Conservation (phyloP, 768 basidiomycete species). For the Boletus eberwhitei region DNA sequence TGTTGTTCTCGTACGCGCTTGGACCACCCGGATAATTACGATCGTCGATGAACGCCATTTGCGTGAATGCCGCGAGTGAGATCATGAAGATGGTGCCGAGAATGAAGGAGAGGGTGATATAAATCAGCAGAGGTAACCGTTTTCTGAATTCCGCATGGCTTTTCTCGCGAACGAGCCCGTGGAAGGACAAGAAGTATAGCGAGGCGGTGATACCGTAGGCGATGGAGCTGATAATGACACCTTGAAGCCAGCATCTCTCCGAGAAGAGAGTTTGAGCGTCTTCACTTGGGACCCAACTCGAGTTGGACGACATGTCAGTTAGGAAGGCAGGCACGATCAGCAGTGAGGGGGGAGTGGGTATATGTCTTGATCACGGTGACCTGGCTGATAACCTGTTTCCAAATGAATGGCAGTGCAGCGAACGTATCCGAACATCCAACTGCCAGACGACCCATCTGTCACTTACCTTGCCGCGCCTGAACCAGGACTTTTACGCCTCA, state of each 20-base stretch:
- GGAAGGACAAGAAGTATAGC: constrained; percentile 5
- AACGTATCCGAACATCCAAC: background rate
- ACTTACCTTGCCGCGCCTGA: background rate
- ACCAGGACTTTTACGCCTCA: too few relatives aligned
- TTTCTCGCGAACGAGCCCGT: background rate
- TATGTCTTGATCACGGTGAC: background rate
- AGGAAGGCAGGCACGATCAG: background rate
- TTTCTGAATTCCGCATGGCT: constrained; percentile 1
- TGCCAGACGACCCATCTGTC: background rate
- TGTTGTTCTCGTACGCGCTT: constrained; percentile 16
- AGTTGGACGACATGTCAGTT: constrained; percentile 12
- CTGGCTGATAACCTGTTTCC: background rate
- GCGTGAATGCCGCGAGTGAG: constrained; percentile 19
- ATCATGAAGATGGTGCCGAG: constrained; percentile 18
- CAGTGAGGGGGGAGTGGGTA: too few relatives aligned
- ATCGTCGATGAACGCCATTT: constrained; percentile 31
- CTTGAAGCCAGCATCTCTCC: constrained; percentile 20
- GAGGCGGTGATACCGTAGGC: constrained; percentile 7
- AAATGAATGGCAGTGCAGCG: background rate
- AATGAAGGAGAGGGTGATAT: constrained; percentile 5
- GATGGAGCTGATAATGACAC: constrained; percentile 3
- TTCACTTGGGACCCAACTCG: constrained; percentile 17
- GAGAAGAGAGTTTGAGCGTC: constrained; percentile 11
- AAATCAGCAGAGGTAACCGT: constrained; percentile 8
- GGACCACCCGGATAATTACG: constrained; percentile 35